Conservation (phyloP, 495 filamentous ascomycete genomes). For the Xylaria cubensis region DNA sequence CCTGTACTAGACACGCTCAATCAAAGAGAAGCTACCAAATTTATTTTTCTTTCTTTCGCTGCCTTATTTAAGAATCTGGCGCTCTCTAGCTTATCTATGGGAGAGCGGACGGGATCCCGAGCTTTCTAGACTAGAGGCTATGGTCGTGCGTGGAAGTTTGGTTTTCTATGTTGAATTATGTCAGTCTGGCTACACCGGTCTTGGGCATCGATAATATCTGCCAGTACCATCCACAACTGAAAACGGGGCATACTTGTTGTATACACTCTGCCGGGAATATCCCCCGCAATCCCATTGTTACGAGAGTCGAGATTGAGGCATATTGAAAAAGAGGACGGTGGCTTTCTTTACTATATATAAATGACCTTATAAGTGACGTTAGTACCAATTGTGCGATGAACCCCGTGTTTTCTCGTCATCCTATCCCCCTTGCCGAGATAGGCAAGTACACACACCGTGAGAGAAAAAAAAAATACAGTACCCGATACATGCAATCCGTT, state of each 20-base stretch:
- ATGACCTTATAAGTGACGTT: not conserved
- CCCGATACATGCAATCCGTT: not conserved
- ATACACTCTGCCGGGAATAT: too few relatives aligned
- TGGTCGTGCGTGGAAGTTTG: slow-evolving; percentile 41
- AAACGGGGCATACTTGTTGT: too few relatives aligned
- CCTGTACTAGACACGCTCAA: too few relatives aligned
- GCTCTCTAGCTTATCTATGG: slow-evolving; percentile 43
- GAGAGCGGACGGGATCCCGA: slow-evolving; percentile 54
- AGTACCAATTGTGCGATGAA: not conserved
- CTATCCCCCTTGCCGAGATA: not conserved
- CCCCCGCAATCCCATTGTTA: too few relatives aligned
- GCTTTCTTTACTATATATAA: not conserved
- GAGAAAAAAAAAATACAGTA: not conserved
- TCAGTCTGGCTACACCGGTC: too few relatives aligned
- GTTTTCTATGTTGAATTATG: too few relatives aligned
- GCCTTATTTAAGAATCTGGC: not conserved
- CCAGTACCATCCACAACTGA: too few relatives aligned
- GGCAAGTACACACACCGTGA: not conserved
- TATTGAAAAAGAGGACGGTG: not conserved
- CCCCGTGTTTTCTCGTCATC: not conserved
- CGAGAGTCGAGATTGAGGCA: too few relatives aligned
- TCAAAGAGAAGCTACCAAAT: too few relatives aligned
- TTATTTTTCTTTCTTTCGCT: too few relatives aligned
- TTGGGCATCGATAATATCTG: too few relatives aligned
- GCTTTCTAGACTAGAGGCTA: slow-evolving; percentile 43